Conservation (phyloP, 345 rosid genomes). For the Carallia pectinifolia region DNA sequence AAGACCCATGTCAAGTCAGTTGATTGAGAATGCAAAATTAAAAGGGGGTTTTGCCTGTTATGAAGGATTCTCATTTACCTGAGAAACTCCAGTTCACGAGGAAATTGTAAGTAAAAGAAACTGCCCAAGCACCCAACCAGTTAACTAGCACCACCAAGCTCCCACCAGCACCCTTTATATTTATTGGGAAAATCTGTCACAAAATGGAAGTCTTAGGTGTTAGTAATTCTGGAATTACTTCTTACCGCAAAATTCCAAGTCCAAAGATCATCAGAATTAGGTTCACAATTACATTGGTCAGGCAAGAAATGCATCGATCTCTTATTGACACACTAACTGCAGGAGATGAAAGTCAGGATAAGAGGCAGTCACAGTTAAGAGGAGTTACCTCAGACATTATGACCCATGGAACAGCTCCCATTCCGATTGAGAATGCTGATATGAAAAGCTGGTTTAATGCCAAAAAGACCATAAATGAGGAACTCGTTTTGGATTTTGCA, state of each 20-base stretch:
- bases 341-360: too few species aligned
- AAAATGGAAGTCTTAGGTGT: neutral
- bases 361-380: neutral
- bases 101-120: conserved; percentile 84
- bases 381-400: conserved; percentile 85
- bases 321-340: too few species aligned
- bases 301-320: too few species aligned
- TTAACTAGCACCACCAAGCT: conserved; percentile 90
- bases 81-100: conserved; percentile 78
- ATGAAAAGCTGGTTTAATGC: conserved; percentile 47
- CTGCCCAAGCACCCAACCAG: conserved; percentile 93
- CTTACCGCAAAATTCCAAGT: neutral
- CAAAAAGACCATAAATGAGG: neutral
- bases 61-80: conserved; percentile 33
- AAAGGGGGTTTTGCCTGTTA: neutral
- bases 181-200: conserved; percentile 78
- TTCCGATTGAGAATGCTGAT: conserved; percentile 73
- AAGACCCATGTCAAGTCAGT: neutral
- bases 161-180: conserved; percentile 84
- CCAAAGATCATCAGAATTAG: neutral
- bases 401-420: conserved; percentile 98
- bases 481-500: neutral
- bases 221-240: too few species aligned
- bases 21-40: neutral
- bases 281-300: neutral